These are phyloP conservation scores for Diutina rugosa DNA, from an alignment of 1,139 yeast species.

Conservation along the genomic window DNA sequence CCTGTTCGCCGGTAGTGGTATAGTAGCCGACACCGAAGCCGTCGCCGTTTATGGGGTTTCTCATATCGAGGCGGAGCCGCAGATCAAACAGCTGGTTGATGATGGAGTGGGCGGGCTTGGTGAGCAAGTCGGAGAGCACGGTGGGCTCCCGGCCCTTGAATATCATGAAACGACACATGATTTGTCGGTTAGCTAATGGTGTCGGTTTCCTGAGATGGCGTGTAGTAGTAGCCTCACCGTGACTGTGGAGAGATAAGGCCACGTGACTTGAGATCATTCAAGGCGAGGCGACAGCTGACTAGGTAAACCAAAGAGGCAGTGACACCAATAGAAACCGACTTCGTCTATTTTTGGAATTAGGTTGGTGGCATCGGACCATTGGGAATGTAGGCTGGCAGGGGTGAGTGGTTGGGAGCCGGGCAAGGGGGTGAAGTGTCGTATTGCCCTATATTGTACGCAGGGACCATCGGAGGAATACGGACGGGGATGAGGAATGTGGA, in stretches of 20 bases:
- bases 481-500: too few species aligned
- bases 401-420: too few species aligned
- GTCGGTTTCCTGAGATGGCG: background rate
- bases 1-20: conserved; percentile 32
- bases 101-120: conserved; percentile 93
- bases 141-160: conserved; percentile 59
- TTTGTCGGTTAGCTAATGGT: background rate
- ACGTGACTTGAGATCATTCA: background rate
- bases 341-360: background rate
- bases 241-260: background rate
- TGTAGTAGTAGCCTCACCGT: background rate
- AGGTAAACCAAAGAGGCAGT: background rate
- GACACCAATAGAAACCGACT: too few species aligned
- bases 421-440: too few species aligned
- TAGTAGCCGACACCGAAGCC: conserved; percentile 98
- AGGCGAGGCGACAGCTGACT: background rate
- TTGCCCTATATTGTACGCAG: too few species aligned
- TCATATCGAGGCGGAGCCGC: conserved; percentile 71
- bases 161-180: conserved; percentile 38
- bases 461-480: too few species aligned
- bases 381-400: too few species aligned
- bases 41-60: conserved; percentile 92
- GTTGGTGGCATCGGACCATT: too few species aligned
- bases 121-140: conserved; percentile 70
- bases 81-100: conserved; percentile 94